Base-by-base conservation (phyloP, 768 basidiomycete species). In the Tubosaeta sp. region DNA sequence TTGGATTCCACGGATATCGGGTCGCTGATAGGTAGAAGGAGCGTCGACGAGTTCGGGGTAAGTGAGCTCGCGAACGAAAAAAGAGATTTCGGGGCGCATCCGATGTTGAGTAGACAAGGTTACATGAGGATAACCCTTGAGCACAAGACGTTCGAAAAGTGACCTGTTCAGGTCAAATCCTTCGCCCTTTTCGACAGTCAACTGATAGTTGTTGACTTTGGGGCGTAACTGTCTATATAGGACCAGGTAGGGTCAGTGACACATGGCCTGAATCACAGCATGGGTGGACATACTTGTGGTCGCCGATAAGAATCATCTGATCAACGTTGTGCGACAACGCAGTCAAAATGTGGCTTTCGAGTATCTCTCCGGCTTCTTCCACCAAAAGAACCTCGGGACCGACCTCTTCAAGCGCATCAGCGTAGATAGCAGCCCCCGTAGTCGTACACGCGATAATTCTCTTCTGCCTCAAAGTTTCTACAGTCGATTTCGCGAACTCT, bases 81-180 rank as follows among this genome's bases (percentile, higher is more conserved):
- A 61, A 9, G 86, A 84, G n/a, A 88, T 87, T 59, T 87, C 85
- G 0, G 86, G 86, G 3, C 86, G 71, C 86, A 88, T 88, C 6
- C 86, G 80, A 58, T 88, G 86, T 52, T 88, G 86, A 35, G 74
- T 63, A 1, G 61, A 57, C 14, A 88, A 73, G 0, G 76, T 81
- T 51, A 69, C 59, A 59, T 88, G 86, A 3, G 86, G 85, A 56
- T 81, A 88, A 0, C 74, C 78, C 54, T 77, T 76, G 6, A 81
- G 59, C 25, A 86, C 80, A 7, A 87, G 76, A 6, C 86, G 81
- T 57, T 88, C 86, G 55, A 88, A 88, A 4, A 88, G 71, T 0
- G 84, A 85, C 42, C 73, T 65, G 52, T 88, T 88, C 5, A 88
- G 74, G 51, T 87, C 81, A 51, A 70, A 88, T 0, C 85, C 85